A percentile compares a stretch with the other conserved stretches of the same genome.
These are phyloP conservation scores for Neofusicoccum sp. DNA, from an alignment of 2,329 filamentous ascomycete species.

Conservation along the genomic window DNA sequence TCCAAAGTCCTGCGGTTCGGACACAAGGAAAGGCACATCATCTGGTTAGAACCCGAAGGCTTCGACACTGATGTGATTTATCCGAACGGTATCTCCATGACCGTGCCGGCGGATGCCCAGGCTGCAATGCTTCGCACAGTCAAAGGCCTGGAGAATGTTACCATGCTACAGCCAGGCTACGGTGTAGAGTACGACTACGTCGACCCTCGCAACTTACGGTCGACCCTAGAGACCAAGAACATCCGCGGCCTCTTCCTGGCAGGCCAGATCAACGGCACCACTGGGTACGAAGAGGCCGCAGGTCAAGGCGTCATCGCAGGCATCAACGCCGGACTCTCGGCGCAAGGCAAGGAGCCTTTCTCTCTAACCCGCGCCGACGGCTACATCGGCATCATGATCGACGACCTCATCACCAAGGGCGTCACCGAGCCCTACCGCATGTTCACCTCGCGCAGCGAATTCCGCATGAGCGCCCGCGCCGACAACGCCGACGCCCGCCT, in stretches of 20 bases:
- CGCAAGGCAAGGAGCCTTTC: slow-evolving; percentile 64
- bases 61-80: slow-evolving; percentile 89
- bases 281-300: slow-evolving; percentile 95
- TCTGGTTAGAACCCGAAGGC: slow-evolving; percentile 97
- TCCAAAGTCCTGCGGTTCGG: slow-evolving; percentile 89
- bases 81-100: slow-evolving; percentile 97
- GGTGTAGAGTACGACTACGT: slow-evolving; percentile 99
- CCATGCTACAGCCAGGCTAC: slow-evolving; percentile 92
- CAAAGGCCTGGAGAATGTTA: slow-evolving; percentile 80
- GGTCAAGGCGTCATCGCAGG: slow-evolving; percentile 91
- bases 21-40: slow-evolving; percentile 76
- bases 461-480: slow-evolving; percentile 84
- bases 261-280: slow-evolving; percentile 97
- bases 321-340: slow-evolving; percentile 85
- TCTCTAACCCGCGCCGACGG: slow-evolving; percentile 78
- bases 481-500: slow-evolving; percentile 92
- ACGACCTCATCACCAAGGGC: slow-evolving; percentile 94
- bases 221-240: slow-evolving; percentile 91
- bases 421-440: slow-evolving; percentile 97
- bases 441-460: slow-evolving; percentile 96
- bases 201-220: slow-evolving; percentile 80
- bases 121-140: slow-evolving; percentile 82
- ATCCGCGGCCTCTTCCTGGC: slow-evolving; percentile 88
- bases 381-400: slow-evolving; percentile 98
- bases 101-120: slow-evolving; percentile 84